Conservation (phyloP, 2,329 filamentous ascomycete genomes). For the Fragosphaeria purpurea region DNA sequence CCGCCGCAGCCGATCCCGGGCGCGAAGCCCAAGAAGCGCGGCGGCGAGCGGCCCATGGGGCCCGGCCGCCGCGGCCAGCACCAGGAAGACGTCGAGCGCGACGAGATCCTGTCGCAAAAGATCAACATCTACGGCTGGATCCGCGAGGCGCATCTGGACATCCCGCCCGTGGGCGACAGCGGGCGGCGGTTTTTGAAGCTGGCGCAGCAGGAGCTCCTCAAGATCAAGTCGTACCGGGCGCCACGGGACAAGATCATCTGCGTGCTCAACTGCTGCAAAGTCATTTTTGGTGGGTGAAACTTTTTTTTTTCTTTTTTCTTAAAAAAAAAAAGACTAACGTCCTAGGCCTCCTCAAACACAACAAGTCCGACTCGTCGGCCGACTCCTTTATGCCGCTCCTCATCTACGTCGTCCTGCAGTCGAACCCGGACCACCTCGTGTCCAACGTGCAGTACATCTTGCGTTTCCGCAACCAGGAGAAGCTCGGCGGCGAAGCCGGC, state of each 20-base stretch:
- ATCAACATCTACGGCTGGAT: conserved; percentile 97
- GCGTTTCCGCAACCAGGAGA: conserved; percentile 93
- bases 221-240: conserved; percentile 95
- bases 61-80: conserved; percentile 89
- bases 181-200: conserved; percentile 79
- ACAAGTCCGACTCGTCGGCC: conserved; percentile 87
- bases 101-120: conserved; percentile 93
- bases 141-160: conserved; percentile 84
- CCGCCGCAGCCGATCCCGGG: conserved; percentile 64
- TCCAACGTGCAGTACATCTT: conserved; percentile 98
- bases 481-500: conserved; percentile 91
- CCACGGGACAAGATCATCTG: conserved; percentile 98
- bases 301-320: too few relatives aligned
- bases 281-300: conserved; percentile 87
- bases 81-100: conserved; percentile 93
- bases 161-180: conserved; percentile 72
- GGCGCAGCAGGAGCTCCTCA: conserved; percentile 87
- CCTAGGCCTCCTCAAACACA: conserved; percentile 73
- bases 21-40: conserved; percentile 57
- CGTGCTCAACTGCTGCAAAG: conserved; percentile 96
- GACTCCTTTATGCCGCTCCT: conserved; percentile 92
- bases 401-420: conserved; percentile 91
- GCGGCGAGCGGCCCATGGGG: conserved; percentile 57
- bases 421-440: conserved; percentile 88
- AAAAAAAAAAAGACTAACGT: background rate